Base-by-base conservation (phyloP, 73 alveolate species). In the Paraurostyla sp. region DNA sequence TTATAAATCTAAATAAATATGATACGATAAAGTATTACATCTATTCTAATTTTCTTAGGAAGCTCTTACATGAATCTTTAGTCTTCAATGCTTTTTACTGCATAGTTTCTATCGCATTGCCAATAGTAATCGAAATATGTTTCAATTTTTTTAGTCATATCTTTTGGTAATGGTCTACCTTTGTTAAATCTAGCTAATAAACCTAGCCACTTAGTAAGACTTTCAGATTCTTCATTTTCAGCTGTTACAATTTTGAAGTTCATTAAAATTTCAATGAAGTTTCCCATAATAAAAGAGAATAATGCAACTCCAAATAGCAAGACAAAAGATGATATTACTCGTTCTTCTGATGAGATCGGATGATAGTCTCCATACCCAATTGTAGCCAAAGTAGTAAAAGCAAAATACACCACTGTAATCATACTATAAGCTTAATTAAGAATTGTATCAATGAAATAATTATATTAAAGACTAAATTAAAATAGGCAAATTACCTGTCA, bases 281-380 rank as follows among this genome's bases (percentile, higher is more conserved):
- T 76, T 36, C 93, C 89, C 93, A 87, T 87, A 52, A 87, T 75
- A 63, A 87, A 75, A 13, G 93, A 87, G 60, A 87, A 87, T 22
- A 87, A 60, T 11, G 93, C 88, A 0, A 75, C 89, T 36, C 93
- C 93, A 57, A 87, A 46, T 13, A 87, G 71, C 48, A 87, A 30
- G 25, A 87, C 46, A 46, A 75, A 27, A 6, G 85, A 38, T 16
- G 73, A 82, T 1, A 76, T 23, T 0, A 87, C 18, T 49, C 93
- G 29, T 62, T 87, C 93, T 0, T n/a, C n/a, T 16, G 73, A 83
- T 36, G 45, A 52, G 16, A 81, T 71, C 0, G 93, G 83, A 71
- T 87, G 83, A 41, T 38, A 75, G 60, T 87, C 93, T 51, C 93
- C 93, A 46, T 56, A 87, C 0, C 93, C 93, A 16, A 87, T 89